phyloP scores from a whole-genome alignment of 495 filamentous ascomycete genomes.

The Letharia columbiana region DNA sequence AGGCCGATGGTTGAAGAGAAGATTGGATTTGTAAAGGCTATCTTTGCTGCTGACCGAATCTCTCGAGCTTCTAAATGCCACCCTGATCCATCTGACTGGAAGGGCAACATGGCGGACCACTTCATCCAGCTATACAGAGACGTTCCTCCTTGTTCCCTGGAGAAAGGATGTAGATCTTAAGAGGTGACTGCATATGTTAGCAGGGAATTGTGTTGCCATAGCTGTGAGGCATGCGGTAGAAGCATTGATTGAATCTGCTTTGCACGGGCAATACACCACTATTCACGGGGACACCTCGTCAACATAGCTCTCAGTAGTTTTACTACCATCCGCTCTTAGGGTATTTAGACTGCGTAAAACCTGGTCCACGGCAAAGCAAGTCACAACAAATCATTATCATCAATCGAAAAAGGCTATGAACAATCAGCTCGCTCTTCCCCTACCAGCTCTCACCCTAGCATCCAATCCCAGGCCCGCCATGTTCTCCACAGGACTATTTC shows the following conservation, averaged over 20 bases:
- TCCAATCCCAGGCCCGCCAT: constrained; percentile 12
- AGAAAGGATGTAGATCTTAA: not conserved
- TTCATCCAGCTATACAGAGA: not conserved
- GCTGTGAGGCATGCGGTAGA: not conserved
- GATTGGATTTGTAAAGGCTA: not conserved
- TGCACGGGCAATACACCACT: not conserved
- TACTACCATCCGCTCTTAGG: not conserved
- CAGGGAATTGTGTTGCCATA: not conserved
- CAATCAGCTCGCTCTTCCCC: constrained; percentile 3
- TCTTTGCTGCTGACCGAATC: not conserved
- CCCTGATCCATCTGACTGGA: not conserved
- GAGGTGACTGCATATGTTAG: not conserved
- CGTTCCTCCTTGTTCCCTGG: not conserved
- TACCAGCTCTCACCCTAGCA: constrained; percentile 15
- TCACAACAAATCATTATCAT: not conserved
- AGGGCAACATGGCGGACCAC: not conserved
- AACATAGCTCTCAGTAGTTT: not conserved
- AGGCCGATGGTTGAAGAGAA: not conserved
- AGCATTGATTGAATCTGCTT: not conserved
- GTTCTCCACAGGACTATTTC: constrained; percentile 14
- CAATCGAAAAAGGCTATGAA: not conserved
- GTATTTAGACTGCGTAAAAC: not conserved
- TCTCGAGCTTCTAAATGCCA: not conserved
- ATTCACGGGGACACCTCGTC: not conserved
- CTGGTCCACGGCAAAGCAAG: not conserved